Evolutionary conservation across 2,329 filamentous ascomycete genomes (phyloP).

Genomic region (Akanthomyces dipterigenus): DNA sequence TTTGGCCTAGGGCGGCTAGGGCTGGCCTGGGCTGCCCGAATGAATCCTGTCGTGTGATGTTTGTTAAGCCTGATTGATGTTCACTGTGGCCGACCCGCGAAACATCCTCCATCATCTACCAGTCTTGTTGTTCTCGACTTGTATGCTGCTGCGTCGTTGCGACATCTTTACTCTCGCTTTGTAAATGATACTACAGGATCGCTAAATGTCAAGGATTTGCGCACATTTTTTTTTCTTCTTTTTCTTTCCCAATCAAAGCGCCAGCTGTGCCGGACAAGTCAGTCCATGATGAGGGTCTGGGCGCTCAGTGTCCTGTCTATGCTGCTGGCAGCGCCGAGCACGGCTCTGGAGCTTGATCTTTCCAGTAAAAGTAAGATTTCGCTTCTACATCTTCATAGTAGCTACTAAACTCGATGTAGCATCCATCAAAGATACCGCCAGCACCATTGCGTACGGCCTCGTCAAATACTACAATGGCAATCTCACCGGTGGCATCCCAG

Average conservation of each 20-base stretch:
- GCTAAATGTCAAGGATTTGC: background rate
- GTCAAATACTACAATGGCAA: slow-evolving; percentile 49
- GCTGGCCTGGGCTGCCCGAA: background rate
- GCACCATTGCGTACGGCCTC: slow-evolving; percentile 41
- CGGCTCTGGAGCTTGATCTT: background rate
- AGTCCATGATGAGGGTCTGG: background rate
- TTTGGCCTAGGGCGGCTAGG: background rate
- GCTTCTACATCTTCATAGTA: background rate
- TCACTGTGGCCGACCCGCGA: background rate
- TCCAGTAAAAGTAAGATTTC: background rate
- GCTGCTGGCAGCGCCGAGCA: background rate
- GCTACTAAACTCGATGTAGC: slow-evolving; percentile 23
- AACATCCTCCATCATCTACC: background rate
- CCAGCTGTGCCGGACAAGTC: background rate
- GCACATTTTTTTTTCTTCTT: too few relatives aligned
- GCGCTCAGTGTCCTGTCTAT: background rate
- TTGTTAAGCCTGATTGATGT: background rate
- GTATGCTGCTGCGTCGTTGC: background rate
- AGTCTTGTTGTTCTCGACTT: background rate
- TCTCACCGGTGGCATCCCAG: slow-evolving; percentile 50
- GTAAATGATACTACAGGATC: background rate
- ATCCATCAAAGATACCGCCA: slow-evolving; percentile 43
- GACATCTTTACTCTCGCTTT: background rate
- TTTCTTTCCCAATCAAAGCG: background rate
- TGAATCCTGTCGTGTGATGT: background rate